These are phyloP conservation scores for Fusarium circinatum DNA, from an alignment of 2,329 filamentous ascomycete genomes.

Conservation along the genomic window DNA sequence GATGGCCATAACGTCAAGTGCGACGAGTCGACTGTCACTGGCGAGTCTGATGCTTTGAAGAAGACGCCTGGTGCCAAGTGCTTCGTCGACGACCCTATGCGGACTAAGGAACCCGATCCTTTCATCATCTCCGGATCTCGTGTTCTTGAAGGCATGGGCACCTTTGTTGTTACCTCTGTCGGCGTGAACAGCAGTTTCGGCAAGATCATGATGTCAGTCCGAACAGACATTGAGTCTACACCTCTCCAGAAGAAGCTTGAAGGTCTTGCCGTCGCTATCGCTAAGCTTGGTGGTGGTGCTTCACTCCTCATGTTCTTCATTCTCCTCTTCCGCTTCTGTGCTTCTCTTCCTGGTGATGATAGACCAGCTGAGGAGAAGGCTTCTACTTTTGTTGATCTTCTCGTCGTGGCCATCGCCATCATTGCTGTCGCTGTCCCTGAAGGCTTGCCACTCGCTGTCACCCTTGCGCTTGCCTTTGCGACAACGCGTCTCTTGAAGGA, in stretches of 20 bases:
- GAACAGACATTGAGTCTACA: conserved; percentile 78
- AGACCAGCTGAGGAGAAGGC: conserved; percentile 76
- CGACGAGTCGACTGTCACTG: conserved; percentile 62
- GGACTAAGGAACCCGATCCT: conserved; percentile 78
- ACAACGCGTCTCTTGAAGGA: conserved; percentile 81
- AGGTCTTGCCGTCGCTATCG: conserved; percentile 79
- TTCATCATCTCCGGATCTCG: conserved; percentile 89
- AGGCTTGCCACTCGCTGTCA: conserved; percentile 81
- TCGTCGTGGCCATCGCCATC: conserved; percentile 82
- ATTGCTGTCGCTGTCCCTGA: conserved; percentile 84
- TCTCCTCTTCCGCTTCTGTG: conserved; percentile 86
- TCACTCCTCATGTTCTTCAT: conserved; percentile 85
- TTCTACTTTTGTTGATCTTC: conserved; percentile 78
- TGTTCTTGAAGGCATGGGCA: conserved; percentile 77
- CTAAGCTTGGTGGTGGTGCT: conserved; percentile 79
- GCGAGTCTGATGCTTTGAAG: conserved; percentile 79
- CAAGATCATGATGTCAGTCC: conserved; percentile 78
- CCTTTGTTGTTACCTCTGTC: conserved; percentile 77
- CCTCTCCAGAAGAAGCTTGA: conserved; percentile 82
- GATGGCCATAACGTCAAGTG: conserved; percentile 24
- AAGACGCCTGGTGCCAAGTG: conserved; percentile 76
- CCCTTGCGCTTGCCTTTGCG: conserved; percentile 78
- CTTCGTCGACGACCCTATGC: conserved; percentile 72
- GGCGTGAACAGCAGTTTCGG: conserved; percentile 79
- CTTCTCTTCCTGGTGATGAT: conserved; percentile 64